These are phyloP conservation scores for Chamaecrista fasciculata DNA, from an alignment of 306 rosid species.

Conservation along the genomic window DNA sequence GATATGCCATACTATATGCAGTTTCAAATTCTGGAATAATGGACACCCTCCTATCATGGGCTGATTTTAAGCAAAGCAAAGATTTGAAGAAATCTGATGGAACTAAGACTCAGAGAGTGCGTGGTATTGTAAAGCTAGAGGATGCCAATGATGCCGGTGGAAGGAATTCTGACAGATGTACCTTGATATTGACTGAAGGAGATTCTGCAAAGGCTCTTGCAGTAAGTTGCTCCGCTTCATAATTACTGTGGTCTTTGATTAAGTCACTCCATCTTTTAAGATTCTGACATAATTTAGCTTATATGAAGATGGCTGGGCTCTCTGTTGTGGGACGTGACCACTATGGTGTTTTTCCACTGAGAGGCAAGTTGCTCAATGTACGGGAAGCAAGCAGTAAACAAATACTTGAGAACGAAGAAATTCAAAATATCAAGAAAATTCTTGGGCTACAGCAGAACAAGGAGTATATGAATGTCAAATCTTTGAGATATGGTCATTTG, in stretches of 20 bases:
- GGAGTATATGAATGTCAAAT: conserved; percentile 57
- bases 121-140: conserved; percentile 79
- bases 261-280: neutral
- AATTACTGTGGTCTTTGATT: neutral
- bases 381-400: conserved; percentile 91
- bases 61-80: conserved; percentile 79
- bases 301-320: conserved; percentile 87
- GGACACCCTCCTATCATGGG: conserved; percentile 93
- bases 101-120: conserved; percentile 78
- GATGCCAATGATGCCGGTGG: conserved; percentile 98
- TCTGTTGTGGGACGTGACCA: conserved; percentile 87
- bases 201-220: conserved; percentile 99
- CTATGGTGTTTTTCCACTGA: conserved; percentile 91
- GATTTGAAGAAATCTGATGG: conserved; percentile 94
- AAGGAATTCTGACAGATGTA: conserved; percentile 78
- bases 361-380: conserved; percentile 91
- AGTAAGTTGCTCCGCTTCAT: conserved; percentile 43
- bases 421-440: conserved; percentile 82
- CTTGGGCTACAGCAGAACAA: conserved; percentile 94
- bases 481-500: conserved; percentile 91
- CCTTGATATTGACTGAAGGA: conserved; percentile 94
- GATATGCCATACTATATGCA: conserved; percentile 29
- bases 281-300: conserved; percentile 5
- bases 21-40: conserved; percentile 86
- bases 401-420: conserved; percentile 78